Evolutionary conservation across 108 stramenopile species (phyloP), one percentile per base, ranked within the genome.

Genomic region (Ochromonas danica): DNA sequence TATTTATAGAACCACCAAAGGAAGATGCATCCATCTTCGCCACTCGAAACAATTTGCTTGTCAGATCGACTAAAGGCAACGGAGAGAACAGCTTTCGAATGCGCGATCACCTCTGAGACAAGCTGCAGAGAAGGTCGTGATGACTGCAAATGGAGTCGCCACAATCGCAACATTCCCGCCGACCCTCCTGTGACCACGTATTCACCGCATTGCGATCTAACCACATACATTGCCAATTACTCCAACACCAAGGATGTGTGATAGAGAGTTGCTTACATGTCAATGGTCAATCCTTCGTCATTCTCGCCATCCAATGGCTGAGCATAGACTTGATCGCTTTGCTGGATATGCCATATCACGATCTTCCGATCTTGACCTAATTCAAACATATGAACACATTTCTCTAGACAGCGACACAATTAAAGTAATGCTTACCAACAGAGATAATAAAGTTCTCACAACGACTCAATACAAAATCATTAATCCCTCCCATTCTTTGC

Each of bases 401-500:
- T n/a, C n/a, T n/a, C n/a, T n/a, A n/a, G n/a, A n/a, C n/a, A n/a
- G n/a, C n/a, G n/a, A n/a, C n/a, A n/a, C n/a, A n/a, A n/a, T n/a
- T n/a, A n/a, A n/a, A n/a, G n/a, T n/a, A n/a, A n/a, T n/a, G n/a
- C n/a, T n/a, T n/a, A n/a, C n/a, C 90, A 57, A 88, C 85, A 3
- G 88, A 85, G 60, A 90, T 22, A 1, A 90, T 85, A 14, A 65
- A 27, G 0, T 84, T 79, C 65, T 90, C 72, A 39, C 88, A 85
- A 22, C 62, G 61, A 40, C 51, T 43, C 17, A 90, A 70, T 35
- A 87, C 86, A 27, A 90, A 70, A 0, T 42, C 82, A 61, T 89
- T 87, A 62, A 90, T 82, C 61, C 86, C 88, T 14, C 90, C 90
- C 88, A 89, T 88, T 2, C 90, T 57, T 42, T 90, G 90, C n/a